Percentiles rank a stretch among this genome's conserved stretches.
phyloP scores from a whole-genome alignment of 2,329 filamentous ascomycete genomes.

The Neonectria neomacrospora region DNA sequence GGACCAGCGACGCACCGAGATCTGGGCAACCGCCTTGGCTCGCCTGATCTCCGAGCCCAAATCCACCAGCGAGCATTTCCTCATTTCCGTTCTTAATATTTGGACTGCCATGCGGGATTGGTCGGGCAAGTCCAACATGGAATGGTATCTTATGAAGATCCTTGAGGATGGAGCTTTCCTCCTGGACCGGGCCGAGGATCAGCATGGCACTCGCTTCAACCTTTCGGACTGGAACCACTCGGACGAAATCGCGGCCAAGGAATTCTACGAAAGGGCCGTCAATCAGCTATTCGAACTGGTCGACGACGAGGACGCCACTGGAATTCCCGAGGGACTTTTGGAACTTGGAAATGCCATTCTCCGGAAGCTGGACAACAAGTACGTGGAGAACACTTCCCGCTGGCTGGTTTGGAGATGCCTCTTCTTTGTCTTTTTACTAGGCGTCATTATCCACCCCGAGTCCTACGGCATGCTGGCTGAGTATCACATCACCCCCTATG shows the following conservation, averaged over 20 bases:
- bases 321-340: slow-evolving; percentile 86
- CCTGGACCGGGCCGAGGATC: slow-evolving; percentile 85
- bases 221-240: slow-evolving; percentile 79
- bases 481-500: slow-evolving; percentile 92
- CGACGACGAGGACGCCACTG: slow-evolving; percentile 83
- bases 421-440: slow-evolving; percentile 86
- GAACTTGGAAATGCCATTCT: slow-evolving; percentile 88
- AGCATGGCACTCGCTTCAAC: slow-evolving; percentile 76
- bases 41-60: slow-evolving; percentile 82
- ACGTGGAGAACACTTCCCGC: slow-evolving; percentile 78
- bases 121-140: slow-evolving; percentile 89
- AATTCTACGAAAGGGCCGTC: slow-evolving; percentile 88
- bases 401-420: slow-evolving; percentile 93
- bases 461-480: slow-evolving; percentile 82
- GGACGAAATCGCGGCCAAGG: slow-evolving; percentile 83
- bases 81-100: slow-evolving; percentile 85
- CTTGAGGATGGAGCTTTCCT: slow-evolving; percentile 93
- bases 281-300: slow-evolving; percentile 85
- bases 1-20: slow-evolving; percentile 80
- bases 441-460: slow-evolving; percentile 89
- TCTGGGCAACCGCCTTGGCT: slow-evolving; percentile 90
- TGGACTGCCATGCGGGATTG: slow-evolving; percentile 90
- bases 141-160: slow-evolving; percentile 94
- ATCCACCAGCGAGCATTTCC: slow-evolving; percentile 80
- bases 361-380: slow-evolving; percentile 77